Evolutionary conservation across 371 early-diverging fungal genomes (phyloP).

Genomic region (Apophysomyces variabilis): DNA sequence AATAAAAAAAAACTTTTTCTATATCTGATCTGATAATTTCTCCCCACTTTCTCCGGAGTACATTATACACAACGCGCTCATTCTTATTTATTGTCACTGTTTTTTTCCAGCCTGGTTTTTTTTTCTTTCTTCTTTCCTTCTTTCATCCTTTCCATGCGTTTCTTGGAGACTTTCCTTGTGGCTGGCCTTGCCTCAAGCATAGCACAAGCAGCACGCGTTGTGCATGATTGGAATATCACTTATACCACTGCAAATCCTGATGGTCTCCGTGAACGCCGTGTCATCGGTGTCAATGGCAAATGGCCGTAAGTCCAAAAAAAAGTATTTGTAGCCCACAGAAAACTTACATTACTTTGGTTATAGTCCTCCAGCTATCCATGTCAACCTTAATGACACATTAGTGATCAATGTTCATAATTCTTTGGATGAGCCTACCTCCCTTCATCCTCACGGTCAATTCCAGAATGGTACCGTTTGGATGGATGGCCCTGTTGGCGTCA

Average conservation of each 20-base stretch:
- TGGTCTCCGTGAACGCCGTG: conserved; percentile 63
- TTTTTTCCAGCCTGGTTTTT: not conserved
- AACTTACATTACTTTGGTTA: conserved; percentile 4
- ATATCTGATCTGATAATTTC: conserved; percentile 1
- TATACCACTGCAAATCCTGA: conserved; percentile 77
- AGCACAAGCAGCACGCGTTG: conserved; percentile 60
- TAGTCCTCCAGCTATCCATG: conserved; percentile 56
- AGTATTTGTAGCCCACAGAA: not conserved
- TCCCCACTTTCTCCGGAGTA: not conserved
- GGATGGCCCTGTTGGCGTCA: conserved; percentile 71
- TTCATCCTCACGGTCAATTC: conserved; percentile 79
- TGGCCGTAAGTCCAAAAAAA: conserved; percentile 65
- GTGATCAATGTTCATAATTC: conserved; percentile 66
- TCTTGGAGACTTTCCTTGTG: conserved; percentile 27
- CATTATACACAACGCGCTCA: not conserved
- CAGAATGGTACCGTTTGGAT: conserved; percentile 65
- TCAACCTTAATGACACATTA: conserved; percentile 57
- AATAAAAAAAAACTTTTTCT: not conserved
- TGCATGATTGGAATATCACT: conserved; percentile 75
- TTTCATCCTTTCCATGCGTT: conserved; percentile 24
- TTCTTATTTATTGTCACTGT: not conserved
- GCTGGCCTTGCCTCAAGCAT: conserved; percentile 25
- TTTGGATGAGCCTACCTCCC: conserved; percentile 55
- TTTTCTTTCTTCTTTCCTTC: not conserved
- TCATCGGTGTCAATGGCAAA: conserved; percentile 76